These are phyloP conservation scores for Globisporangium sylvaticum DNA, from an alignment of 352 stramenopile genomes.

Conservation along the genomic window DNA sequence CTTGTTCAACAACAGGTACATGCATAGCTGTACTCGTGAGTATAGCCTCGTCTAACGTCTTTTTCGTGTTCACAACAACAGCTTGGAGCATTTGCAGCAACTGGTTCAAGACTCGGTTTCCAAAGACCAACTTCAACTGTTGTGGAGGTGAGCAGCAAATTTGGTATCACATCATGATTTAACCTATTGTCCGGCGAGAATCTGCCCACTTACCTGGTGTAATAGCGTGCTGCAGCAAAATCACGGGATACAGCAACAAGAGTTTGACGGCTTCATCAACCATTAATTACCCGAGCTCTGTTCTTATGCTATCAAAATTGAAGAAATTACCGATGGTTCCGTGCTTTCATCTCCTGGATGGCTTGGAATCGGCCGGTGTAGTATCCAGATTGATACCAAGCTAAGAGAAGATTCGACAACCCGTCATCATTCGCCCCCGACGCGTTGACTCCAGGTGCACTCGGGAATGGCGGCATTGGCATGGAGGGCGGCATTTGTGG, in stretches of 20 bases:
- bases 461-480: constrained; percentile 18
- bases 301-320: not conserved
- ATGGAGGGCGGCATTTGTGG: constrained; percentile 7
- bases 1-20: constrained; percentile 41
- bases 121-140: constrained; percentile 36
- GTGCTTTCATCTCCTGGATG: constrained; percentile 66
- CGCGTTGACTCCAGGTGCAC: constrained; percentile 17
- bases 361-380: constrained; percentile 76
- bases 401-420: constrained; percentile 64
- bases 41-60: not conserved
- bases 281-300: not conserved
- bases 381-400: constrained; percentile 87
- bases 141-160: constrained; percentile 30
- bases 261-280: not conserved
- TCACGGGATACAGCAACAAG: constrained; percentile 13
- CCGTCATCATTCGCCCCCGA: constrained; percentile 38
- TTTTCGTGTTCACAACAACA: constrained; percentile 9
- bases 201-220: not conserved
- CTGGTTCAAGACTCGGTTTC: constrained; percentile 34
- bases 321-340: constrained; percentile 13
- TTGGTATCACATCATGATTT: not conserved
- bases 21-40: not conserved
- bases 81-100: constrained; percentile 32
- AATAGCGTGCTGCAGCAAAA: constrained; percentile 18
- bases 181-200: not conserved